Evolutionary conservation across 176 grass and related monocot species (phyloP).

Genomic region (Raddia guianensis): DNA sequence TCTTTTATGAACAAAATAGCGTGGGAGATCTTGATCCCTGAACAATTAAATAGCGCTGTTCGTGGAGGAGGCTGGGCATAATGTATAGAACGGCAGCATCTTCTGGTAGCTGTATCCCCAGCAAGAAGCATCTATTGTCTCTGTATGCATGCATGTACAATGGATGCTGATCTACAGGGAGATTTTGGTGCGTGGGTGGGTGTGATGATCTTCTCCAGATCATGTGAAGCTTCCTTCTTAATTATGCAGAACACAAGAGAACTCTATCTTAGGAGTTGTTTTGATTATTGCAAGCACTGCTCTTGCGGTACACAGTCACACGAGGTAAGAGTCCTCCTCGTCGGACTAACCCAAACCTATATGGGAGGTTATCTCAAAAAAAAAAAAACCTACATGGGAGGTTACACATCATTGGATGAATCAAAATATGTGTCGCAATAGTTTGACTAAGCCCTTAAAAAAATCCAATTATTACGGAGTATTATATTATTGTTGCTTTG

Average conservation of each 20-base stretch:
- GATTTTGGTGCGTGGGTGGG: slow-evolving; percentile 32
- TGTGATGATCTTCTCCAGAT: slow-evolving; percentile 34
- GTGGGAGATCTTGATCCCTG: slow-evolving; percentile 38
- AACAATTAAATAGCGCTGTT: slow-evolving; percentile 36
- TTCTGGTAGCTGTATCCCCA: slow-evolving; percentile 43
- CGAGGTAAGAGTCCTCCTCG: too few species aligned
- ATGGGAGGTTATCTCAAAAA: too few species aligned
- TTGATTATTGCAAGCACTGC: too few species aligned
- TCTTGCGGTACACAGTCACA: too few species aligned
- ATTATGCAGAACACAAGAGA: slow-evolving; percentile 2
- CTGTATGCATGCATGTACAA: slow-evolving; percentile 30
- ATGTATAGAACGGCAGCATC: slow-evolving; percentile 48
- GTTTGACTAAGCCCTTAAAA: too few species aligned
- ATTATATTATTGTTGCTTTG: not conserved
- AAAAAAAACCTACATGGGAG: too few species aligned
- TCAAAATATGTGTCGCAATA: too few species aligned
- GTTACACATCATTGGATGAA: too few species aligned
- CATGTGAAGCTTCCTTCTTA: slow-evolving; percentile 48
- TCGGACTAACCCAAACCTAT: too few species aligned
- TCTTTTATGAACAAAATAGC: slow-evolving; percentile 39
- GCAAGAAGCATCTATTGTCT: slow-evolving; percentile 58
- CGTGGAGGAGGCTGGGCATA: slow-evolving; percentile 30
- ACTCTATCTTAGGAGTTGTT: not conserved
- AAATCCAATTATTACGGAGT: too few species aligned
- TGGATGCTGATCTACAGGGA: slow-evolving; percentile 18